A percentile compares a stretch with the other conserved stretches of the same genome.
These are phyloP conservation scores for Canavalia ensiformis DNA, from an alignment of 306 rosid species.

Conservation along the genomic window DNA sequence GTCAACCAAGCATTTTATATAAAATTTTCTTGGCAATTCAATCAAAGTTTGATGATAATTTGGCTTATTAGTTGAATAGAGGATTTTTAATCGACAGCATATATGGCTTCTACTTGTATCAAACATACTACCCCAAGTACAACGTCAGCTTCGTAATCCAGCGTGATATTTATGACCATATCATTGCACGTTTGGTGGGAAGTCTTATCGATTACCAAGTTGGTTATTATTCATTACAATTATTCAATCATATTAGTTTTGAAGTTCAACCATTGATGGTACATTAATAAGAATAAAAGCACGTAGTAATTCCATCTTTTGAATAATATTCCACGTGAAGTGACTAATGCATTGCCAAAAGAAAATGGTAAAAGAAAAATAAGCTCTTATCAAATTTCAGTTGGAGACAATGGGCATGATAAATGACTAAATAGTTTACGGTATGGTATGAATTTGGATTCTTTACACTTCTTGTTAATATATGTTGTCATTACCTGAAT, in stretches of 20 bases:
- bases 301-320: not conserved
- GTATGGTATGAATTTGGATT: not conserved
- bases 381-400: not conserved
- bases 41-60: not conserved
- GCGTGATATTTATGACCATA: not conserved
- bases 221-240: slow-evolving; percentile 13
- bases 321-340: not conserved
- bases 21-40: not conserved
- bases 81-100: no score
- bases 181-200: not conserved
- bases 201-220: slow-evolving; percentile 11
- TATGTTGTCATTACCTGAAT: not conserved
- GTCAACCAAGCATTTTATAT: not conserved
- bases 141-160: not conserved
- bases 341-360: not conserved
- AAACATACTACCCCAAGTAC: not conserved
- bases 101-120: not conserved
- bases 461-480: not conserved
- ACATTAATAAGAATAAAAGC: slow-evolving; percentile 18
- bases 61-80: not conserved
- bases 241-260: slow-evolving; percentile 4
- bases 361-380: not conserved
- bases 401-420: not conserved
- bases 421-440: not conserved
- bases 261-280: slow-evolving; percentile 4